Conservation (phyloP, 2,329 filamentous ascomycete genomes). For the Claviceps sp. region DNA sequence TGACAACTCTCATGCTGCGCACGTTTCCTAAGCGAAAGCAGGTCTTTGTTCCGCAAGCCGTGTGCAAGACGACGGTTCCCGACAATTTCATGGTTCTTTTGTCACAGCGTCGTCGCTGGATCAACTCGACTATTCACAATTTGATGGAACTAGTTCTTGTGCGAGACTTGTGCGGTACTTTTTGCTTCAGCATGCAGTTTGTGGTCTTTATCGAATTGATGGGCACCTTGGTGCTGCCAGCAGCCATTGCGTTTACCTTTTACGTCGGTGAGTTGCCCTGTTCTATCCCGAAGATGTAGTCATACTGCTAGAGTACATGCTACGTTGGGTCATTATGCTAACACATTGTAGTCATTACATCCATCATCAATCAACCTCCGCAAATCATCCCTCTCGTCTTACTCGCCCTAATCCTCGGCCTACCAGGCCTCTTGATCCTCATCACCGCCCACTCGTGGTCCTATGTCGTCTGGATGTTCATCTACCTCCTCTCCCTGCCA, state of each 20-base stretch:
- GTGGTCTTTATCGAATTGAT: constrained; percentile 91
- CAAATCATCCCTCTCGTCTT: constrained; percentile 87
- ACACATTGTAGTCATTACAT: constrained; percentile 54
- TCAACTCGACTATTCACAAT: constrained; percentile 98
- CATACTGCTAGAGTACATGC: no score
- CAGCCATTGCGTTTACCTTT: constrained; percentile 92
- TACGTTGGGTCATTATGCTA: background rate
- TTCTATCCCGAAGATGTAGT: no score
- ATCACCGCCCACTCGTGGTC: constrained; percentile 85
- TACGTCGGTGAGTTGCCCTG: constrained; percentile 56
- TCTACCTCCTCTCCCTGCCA: constrained; percentile 85
- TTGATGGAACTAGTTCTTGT: constrained; percentile 95
- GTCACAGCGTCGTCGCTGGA: constrained; percentile 93
- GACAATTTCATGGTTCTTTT: constrained; percentile 85
- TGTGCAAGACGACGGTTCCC: constrained; percentile 96
- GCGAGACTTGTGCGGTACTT: constrained; percentile 90
- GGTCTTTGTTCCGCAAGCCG: constrained; percentile 93
- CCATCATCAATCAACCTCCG: constrained; percentile 61
- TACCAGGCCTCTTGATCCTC: constrained; percentile 83
- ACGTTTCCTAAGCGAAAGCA: constrained; percentile 99
- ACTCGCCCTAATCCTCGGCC: constrained; percentile 78
- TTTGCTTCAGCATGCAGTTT: constrained; percentile 99
- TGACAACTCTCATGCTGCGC: constrained; percentile 94
- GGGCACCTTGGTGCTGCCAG: constrained; percentile 86
- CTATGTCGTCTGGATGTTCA: constrained; percentile 93